A percentile compares a stretch with the other conserved stretches of the same genome.
Conservation (phyloP, 768 basidiomycete genomes). For the Tylopilus vinaceipallidus region DNA sequence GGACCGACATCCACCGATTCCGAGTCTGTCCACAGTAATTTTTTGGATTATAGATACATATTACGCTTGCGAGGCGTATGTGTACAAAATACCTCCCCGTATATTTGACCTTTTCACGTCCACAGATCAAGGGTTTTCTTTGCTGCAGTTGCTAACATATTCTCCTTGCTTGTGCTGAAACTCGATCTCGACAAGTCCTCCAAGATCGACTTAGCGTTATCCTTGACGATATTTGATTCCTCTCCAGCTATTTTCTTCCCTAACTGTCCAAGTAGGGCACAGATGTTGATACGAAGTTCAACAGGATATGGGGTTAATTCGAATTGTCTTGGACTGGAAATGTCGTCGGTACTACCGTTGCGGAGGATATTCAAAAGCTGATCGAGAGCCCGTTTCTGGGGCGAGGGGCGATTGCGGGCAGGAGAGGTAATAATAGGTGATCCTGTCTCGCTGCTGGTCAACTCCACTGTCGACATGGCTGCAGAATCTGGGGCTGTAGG, state of each 20-base stretch:
- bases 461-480: slow-evolving; percentile 38
- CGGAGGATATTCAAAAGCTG: slow-evolving; percentile 63
- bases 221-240: slow-evolving; percentile 50
- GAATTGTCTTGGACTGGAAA: slow-evolving; percentile 41
- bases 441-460: slow-evolving; percentile 42
- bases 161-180: slow-evolving; percentile 34
- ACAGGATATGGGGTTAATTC: slow-evolving; percentile 51
- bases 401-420: slow-evolving; percentile 37
- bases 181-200: slow-evolving; percentile 43
- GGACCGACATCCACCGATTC: neutral
- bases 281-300: slow-evolving; percentile 76
- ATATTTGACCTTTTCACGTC: slow-evolving; percentile 17
- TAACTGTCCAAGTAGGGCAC: slow-evolving; percentile 67
- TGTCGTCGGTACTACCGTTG: slow-evolving; percentile 34
- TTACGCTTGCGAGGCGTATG: neutral
- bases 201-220: slow-evolving; percentile 47
- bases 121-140: slow-evolving; percentile 43
- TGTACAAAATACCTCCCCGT: neutral
- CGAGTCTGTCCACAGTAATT: no score
- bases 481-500: slow-evolving; percentile 31
- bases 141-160: slow-evolving; percentile 38
- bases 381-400: slow-evolving; percentile 61
- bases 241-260: slow-evolving; percentile 50
- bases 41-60: no score
- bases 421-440: slow-evolving; percentile 49